Evolutionary conservation across 2,329 filamentous ascomycete species (phyloP), one percentile per base, ranked within the genome.

Genomic region (Aspergillus ruber): DNA sequence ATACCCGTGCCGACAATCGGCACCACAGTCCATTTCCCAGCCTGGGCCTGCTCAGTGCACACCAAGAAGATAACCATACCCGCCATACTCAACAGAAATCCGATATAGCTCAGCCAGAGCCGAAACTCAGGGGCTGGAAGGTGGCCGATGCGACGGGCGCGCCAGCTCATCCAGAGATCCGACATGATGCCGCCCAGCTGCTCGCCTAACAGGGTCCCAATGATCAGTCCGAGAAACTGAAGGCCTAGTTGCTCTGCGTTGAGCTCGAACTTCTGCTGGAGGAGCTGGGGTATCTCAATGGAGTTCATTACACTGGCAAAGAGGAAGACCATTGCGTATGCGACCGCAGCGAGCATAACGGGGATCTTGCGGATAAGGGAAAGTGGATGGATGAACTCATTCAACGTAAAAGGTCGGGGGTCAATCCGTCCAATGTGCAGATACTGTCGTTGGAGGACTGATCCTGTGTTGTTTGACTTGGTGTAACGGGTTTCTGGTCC

Each of bases 231-330:
- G 1, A 83, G 61, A 56, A 80, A 80, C 49, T 83, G 79, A 1
- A 83, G 70, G 0, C 80, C 80, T 6, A 82, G 68, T 49, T 82
- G 74, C 58, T 83, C 73, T 0, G 77, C 62, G 56, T 79, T 77
- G 65, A 83, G 75, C 12, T 72, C 72, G 48, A 81, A 84, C 50
- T 77, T 76, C 29, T 70, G 62, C 5, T 73, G 69, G 51, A 81
- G 79, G 1, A 83, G 68, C 48, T 82, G 78, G 1, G 80, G 80
- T 3, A 83, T 77, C 54, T 83, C 80, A 21, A 83, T 74, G 0
- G 78, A 78, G 46, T 75, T 64, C 52, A 82, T 65, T 8, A 82
- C 74, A 35, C 68, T 74, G 29, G 63, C 70, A 57, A 78, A 82
- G 3, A 76, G 65, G 60, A 83, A 83, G 8, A 80, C 66, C 70